These are phyloP conservation scores for Nothophoma quercina DNA, from an alignment of 2,329 filamentous ascomycete species.

Conservation along the genomic window DNA sequence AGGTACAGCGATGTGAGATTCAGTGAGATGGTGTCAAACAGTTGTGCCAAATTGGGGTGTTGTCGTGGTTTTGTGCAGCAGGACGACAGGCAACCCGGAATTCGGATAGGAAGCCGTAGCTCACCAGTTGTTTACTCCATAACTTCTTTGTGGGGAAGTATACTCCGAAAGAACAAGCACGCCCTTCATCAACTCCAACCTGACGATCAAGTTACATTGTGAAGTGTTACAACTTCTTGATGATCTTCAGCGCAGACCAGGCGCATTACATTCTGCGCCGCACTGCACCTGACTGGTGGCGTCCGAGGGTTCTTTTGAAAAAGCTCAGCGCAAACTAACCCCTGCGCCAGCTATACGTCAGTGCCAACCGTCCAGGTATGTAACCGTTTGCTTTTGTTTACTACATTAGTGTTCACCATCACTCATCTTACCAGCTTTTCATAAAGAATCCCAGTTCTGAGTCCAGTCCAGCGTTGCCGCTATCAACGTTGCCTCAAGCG, in stretches of 20 bases:
- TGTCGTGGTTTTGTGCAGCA: constrained; percentile 5
- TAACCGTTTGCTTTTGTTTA: neutral
- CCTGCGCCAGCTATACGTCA: too few relatives aligned
- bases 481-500: neutral
- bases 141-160: neutral
- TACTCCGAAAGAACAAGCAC: neutral
- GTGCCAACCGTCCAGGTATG: neutral
- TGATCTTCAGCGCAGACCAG: neutral
- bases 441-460: neutral
- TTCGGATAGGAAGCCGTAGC: constrained; percentile 10
- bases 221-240: too few relatives aligned
- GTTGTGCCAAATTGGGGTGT: neutral
- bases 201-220: too few relatives aligned
- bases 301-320: too few relatives aligned
- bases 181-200: neutral
- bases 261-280: too few relatives aligned
- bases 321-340: too few relatives aligned
- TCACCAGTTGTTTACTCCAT: constrained; percentile 1
- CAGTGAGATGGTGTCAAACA: neutral
- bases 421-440: neutral
- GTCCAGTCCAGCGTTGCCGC: neutral
- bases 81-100: neutral
- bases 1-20: neutral
- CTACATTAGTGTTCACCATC: neutral
- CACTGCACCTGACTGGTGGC: too few relatives aligned